Base-by-base conservation (phyloP, 306 rosid species). In the Delonix regia region DNA sequence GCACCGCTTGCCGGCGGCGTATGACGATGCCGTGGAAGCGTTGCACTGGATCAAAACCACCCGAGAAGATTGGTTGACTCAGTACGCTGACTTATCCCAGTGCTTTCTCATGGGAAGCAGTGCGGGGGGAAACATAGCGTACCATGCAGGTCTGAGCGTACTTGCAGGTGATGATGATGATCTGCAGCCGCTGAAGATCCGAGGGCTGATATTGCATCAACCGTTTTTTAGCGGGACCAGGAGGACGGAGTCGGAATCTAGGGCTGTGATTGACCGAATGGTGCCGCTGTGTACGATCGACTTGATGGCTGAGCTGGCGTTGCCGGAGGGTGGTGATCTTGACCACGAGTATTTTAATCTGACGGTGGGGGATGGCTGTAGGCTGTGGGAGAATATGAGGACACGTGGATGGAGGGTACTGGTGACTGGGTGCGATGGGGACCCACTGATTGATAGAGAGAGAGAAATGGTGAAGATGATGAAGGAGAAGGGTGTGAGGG, bases 31-130 rank as follows among this genome's bases (percentile, higher is more conserved):
- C 3, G 7, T 83, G 49, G 90, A 89, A n/a, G 87, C 93, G 15
- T 69, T 89, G 55, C 85, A 79, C 75, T 83, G 87, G 82, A 74
- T 89, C 67, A 79, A 64, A 82, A 30, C 76, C 22, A 8, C 48
- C 14, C 14, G 69, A 7, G 75, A 89, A 19, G 82, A 67, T 4
- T 89, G 91, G 91, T 27, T 89, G 63, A 71, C 18, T 16, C 41
- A 68, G 7, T 51, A 82, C 19, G 90, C 85, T 1, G 94, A 89
- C 14, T 57, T 61, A 0, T 77, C 90, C 1, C 80, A 73, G 12
- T 82, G 85, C 53, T 87, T 74, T 45, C 82, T 89, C 0, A 85
- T 87, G 94, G 94, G 94, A 11, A 6, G 36, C 1, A 87, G 91
- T 21, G 83, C 94, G 0, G 90, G 91, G 2, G 91, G 41, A 0